phyloP scores from a whole-genome alignment of 805 yeast species.

The Yarrowia sp. region DNA sequence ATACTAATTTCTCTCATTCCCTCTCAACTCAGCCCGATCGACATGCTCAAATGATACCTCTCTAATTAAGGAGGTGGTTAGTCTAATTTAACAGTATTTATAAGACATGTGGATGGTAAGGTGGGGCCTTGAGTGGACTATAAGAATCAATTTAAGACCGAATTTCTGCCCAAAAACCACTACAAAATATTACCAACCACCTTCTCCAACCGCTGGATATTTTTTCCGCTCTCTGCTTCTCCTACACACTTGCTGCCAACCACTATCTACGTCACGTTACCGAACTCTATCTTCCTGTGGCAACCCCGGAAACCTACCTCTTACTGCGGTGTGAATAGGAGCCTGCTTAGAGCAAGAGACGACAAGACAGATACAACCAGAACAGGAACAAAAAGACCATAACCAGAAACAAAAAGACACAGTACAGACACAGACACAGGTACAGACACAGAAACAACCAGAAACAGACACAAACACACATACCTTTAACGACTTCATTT shows the following conservation, averaged over 20 bases:
- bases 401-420: background rate
- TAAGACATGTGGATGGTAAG: too few species aligned
- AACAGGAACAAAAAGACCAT: background rate
- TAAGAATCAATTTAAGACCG: too few species aligned
- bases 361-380: background rate
- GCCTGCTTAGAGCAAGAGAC: too few species aligned
- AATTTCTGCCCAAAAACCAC: too few species aligned
- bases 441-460: background rate
- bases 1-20: too few species aligned
- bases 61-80: too few species aligned
- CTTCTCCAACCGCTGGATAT: too few species aligned
- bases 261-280: slow-evolving; percentile 17
- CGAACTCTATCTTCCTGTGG: slow-evolving; percentile 9
- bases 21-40: too few species aligned
- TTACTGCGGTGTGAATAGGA: background rate
- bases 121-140: too few species aligned
- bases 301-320: slow-evolving; percentile 9
- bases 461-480: background rate
- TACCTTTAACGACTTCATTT: background rate
- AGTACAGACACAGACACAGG: background rate
- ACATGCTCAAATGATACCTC: too few species aligned
- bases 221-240: background rate
- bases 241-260: background rate
- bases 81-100: too few species aligned
- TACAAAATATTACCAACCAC: too few species aligned